Evolutionary conservation across 345 rosid species (phyloP), one percentile per base, ranked within the genome.

Genomic region (Cardiospermum halicacabum): DNA sequence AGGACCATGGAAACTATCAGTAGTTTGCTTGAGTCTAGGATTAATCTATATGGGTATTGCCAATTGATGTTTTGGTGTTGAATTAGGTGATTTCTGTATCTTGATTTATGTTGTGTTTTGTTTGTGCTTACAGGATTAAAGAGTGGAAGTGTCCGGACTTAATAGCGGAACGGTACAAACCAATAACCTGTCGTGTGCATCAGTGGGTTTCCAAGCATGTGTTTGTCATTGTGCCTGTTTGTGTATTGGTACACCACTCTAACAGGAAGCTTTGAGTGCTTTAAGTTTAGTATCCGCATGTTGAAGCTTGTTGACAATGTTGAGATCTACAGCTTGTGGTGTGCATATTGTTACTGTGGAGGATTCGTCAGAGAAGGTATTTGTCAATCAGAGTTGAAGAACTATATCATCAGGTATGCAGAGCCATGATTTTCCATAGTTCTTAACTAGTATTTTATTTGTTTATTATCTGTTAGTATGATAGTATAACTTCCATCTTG

Each of bases 71-170:
- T 37, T n/a, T 3, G 4, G 0, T 34, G 51, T 57, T 64, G 18
- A 7, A 8, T 9, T 45, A 13, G 8, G 16, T 62, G 31, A 27
- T 22, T 18, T 18, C 28, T 62, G 51, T 24, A 65, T 67, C 64
- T 66, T 68, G 51, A 57, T 66, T 31, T 13, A 42, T 39, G 39
- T 34, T 50, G 7, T 43, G 53, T 40, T 45, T 64, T n/a, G 30
- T 11, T 45, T 55, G 49, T 18, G 54, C 60, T 16, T 48, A 47
- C 64, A 92, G 96, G 79, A 76, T 64, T 43, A 78, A 67, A 45
- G 97, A 88, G 77, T 75, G 88, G 70, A 92, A 85, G 73, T 92
- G 97, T 72, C 93, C 96, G 34, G 89, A 89, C 54, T 65, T 62
- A 13, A 28, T 85, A 43, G 82, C 81, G 5, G 86, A 83, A 74